phyloP scores from a whole-genome alignment of 495 filamentous ascomycete genomes.

The Penicillium argentinense region DNA sequence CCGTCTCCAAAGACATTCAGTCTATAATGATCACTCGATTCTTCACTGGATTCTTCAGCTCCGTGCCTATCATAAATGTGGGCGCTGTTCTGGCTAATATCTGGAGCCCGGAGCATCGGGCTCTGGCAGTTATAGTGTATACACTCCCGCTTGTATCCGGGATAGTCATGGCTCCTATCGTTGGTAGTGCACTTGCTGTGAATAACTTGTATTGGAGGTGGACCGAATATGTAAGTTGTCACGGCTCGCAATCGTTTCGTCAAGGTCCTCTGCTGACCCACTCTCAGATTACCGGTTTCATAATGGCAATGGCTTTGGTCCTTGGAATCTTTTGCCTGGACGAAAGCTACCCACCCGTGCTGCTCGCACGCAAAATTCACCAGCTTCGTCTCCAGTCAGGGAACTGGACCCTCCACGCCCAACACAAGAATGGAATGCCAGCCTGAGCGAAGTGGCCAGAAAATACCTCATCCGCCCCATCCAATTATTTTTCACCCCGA shows the following conservation, averaged over 20 bases:
- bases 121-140: conserved; percentile 65
- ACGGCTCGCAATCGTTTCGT: not conserved
- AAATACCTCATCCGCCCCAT: conserved; percentile 66
- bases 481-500: conserved; percentile 57
- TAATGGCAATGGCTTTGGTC: conserved; percentile 50
- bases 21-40: conserved; percentile 75
- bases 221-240: conserved; percentile 59
- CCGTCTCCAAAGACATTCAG: conserved; percentile 66
- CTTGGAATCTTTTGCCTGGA: conserved; percentile 64
- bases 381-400: conserved; percentile 58
- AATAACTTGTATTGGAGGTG: conserved; percentile 56
- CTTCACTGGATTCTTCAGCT: conserved; percentile 68
- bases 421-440: conserved; percentile 69
- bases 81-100: conserved; percentile 69
- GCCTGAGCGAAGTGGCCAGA: conserved; percentile 53
- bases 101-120: conserved; percentile 56
- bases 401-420: conserved; percentile 67
- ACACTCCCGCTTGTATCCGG: conserved; percentile 69
- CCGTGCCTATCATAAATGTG: conserved; percentile 68
- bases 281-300: conserved; percentile 43
- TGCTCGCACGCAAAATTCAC: conserved; percentile 63
- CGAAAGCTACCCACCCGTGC: conserved; percentile 59
- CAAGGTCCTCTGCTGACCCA: conserved; percentile 5
- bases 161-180: conserved; percentile 57
- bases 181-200: conserved; percentile 56